phyloP scores from a whole-genome alignment of 2,329 filamentous ascomycete species.

The Fusarium torulosum region DNA sequence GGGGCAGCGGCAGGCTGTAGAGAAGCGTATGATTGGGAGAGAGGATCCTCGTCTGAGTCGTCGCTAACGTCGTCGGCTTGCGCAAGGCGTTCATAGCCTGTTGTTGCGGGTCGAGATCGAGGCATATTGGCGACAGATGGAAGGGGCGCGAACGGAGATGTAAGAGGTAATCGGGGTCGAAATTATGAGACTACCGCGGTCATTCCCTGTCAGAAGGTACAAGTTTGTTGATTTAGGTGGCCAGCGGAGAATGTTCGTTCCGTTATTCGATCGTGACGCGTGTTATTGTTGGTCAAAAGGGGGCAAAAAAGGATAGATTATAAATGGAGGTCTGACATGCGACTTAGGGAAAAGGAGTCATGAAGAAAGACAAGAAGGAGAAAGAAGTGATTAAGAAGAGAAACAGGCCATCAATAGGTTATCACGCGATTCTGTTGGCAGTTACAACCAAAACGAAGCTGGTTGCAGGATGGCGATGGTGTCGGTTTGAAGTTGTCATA shows the following conservation, averaged over 20 bases:
- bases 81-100: conserved; percentile 86
- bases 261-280: conserved; percentile 21
- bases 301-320: conserved; percentile 21
- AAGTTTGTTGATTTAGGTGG: neutral
- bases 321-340: conserved; percentile 3
- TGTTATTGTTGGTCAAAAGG: conserved; percentile 20
- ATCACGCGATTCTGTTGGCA: neutral
- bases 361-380: conserved; percentile 11
- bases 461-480: conserved; percentile 41
- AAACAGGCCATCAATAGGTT: conserved; percentile 9
- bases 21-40: conserved; percentile 67
- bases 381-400: conserved; percentile 10
- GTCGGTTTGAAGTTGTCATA: conserved; percentile 41
- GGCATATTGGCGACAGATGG: conserved; percentile 63
- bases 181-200: conserved; percentile 26
- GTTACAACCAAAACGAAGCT: conserved; percentile 28
- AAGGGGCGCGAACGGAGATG: conserved; percentile 2
- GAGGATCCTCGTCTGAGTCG: conserved; percentile 74
- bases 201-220: conserved; percentile 30
- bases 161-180: conserved; percentile 2
- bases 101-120: conserved; percentile 76
- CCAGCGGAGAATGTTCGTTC: conserved; percentile 8
- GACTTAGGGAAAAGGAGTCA: conserved; percentile 21
- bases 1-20: conserved; percentile 69
- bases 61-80: conserved; percentile 83